These are phyloP conservation scores for Rachicladosporium sp. DNA, from an alignment of 2,329 filamentous ascomycete genomes.

Conservation along the genomic window DNA sequence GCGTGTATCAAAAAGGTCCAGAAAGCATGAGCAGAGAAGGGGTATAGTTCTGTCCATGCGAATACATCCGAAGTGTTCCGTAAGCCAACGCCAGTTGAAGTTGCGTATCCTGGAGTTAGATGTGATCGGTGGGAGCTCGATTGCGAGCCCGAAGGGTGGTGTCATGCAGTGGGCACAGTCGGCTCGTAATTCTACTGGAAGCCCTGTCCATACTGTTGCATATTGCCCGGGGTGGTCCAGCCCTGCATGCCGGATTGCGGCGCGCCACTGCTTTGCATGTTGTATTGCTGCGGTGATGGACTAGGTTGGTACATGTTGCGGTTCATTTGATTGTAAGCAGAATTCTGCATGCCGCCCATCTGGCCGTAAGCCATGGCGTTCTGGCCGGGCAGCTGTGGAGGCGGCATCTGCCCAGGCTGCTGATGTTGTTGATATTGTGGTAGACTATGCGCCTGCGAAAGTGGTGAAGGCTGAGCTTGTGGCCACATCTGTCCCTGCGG, in stretches of 20 bases:
- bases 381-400: slow-evolving; percentile 36
- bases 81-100: too few species aligned
- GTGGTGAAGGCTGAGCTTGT: slow-evolving; percentile 33
- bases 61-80: too few species aligned
- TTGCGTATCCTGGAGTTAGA: too few species aligned
- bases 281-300: slow-evolving; percentile 31
- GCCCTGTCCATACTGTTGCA: slow-evolving; percentile 30
- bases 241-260: slow-evolving; percentile 40
- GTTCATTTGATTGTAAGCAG: slow-evolving; percentile 33
- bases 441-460: slow-evolving; percentile 12
- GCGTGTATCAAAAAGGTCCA: too few species aligned
- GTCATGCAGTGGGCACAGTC: too few species aligned
- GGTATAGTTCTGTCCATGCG: too few species aligned
- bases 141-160: too few species aligned
- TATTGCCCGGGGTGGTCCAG: slow-evolving; percentile 29
- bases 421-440: slow-evolving; percentile 30
- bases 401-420: slow-evolving; percentile 38
- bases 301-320: slow-evolving; percentile 38
- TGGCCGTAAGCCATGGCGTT: slow-evolving; percentile 32
- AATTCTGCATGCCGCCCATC: slow-evolving; percentile 33
- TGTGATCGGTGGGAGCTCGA: too few species aligned
- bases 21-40: too few species aligned
- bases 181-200: slow-evolving; percentile 8
- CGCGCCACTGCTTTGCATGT: slow-evolving; percentile 26
- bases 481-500: slow-evolving; percentile 37